phyloP scores from a whole-genome alignment of 257 asterid species.

The Euphrasia confusa region DNA sequence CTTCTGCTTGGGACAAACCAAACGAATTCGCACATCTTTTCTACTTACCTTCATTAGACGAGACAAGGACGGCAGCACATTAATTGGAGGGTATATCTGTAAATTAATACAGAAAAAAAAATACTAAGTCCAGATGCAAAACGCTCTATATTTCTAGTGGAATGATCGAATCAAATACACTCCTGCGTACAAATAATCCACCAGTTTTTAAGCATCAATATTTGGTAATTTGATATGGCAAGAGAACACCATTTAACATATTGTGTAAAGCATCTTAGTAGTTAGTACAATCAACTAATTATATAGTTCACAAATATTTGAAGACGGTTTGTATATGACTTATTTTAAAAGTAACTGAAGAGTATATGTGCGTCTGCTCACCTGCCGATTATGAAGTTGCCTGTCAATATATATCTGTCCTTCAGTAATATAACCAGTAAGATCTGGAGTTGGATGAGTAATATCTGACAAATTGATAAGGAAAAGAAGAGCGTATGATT shows the following conservation, averaged over 20 bases:
- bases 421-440: conserved; percentile 97
- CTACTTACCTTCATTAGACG: conserved; percentile 86
- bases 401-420: conserved; percentile 98
- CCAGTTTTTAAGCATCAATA: too few relatives aligned
- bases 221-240: too few relatives aligned
- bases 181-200: too few relatives aligned
- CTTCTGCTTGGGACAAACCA: not conserved
- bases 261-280: too few relatives aligned
- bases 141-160: too few relatives aligned
- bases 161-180: too few relatives aligned
- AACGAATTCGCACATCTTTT: conserved; percentile 5
- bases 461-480: conserved; percentile 59
- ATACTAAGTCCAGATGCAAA: conserved; percentile 13
- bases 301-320: too few relatives aligned
- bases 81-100: conserved; percentile 97
- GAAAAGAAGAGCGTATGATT: conserved; percentile 15
- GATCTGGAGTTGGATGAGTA: conserved; percentile 99
- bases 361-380: too few relatives aligned
- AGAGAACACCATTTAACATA: too few relatives aligned
- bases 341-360: too few relatives aligned
- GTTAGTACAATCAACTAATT: too few relatives aligned
- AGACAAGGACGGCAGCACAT: conserved; percentile 96
- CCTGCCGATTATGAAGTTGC: conserved; percentile 41
- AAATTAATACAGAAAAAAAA: conserved; percentile 13
- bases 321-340: too few relatives aligned